Percentiles rank a stretch among this genome's conserved stretches.
phyloP scores from a whole-genome alignment of 164 flowering plant genomes.

The Vitis riparia region DNA sequence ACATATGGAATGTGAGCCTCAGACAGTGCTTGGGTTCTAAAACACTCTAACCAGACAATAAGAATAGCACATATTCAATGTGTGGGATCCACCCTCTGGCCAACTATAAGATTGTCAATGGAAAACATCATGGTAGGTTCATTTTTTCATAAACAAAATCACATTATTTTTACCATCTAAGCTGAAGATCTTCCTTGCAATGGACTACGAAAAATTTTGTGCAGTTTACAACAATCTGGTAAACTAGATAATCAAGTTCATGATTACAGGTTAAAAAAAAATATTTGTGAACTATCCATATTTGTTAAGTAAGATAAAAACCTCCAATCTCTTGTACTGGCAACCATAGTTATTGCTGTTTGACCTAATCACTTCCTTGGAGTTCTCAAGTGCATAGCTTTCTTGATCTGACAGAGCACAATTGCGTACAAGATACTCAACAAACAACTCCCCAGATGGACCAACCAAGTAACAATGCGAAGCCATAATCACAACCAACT shows the following conservation, averaged over 20 bases:
- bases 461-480: constrained; percentile 97
- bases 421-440: constrained; percentile 88
- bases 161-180: background rate
- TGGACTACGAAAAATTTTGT: background rate
- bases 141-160: background rate
- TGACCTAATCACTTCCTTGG: constrained; percentile 40
- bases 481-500: constrained; percentile 99
- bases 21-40: background rate
- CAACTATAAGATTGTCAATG: background rate
- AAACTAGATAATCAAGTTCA: background rate
- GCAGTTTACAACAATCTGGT: background rate
- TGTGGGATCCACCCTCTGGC: background rate
- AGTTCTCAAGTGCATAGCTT: constrained; percentile 32
- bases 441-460: constrained; percentile 82
- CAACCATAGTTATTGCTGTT: constrained; percentile 29
- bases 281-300: background rate
- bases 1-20: background rate
- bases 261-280: background rate
- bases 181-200: background rate
- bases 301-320: constrained; percentile 11
- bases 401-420: constrained; percentile 68
- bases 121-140: background rate
- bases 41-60: background rate
- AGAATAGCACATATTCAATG: too few species aligned
- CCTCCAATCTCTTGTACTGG: constrained; percentile 50